Conservation (phyloP, 345 rosid species). For the Rhodamnia rubescens region DNA sequence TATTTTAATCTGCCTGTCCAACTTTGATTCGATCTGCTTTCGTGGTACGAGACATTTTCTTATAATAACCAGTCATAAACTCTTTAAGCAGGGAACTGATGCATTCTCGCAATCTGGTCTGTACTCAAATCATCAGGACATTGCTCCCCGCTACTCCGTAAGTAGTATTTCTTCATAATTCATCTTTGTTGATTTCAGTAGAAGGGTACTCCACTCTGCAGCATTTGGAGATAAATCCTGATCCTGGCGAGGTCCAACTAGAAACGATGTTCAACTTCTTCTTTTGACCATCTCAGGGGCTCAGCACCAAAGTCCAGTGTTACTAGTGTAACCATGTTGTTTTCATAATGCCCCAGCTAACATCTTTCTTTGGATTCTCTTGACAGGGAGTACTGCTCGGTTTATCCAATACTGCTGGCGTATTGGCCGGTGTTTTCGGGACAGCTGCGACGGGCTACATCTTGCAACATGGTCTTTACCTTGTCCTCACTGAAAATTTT, state of each 20-base stretch:
- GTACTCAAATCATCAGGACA: conserved; percentile 93
- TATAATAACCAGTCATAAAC: background rate
- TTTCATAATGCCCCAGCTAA: background rate
- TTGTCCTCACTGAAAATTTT: background rate
- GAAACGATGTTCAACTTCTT: background rate
- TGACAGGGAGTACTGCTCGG: conserved; percentile 86
- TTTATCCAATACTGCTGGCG: conserved; percentile 90
- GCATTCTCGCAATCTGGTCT: conserved; percentile 96
- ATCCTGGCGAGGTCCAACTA: background rate
- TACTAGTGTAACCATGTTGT: background rate
- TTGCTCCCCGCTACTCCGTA: conserved; percentile 92
- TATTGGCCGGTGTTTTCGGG: conserved; percentile 88
- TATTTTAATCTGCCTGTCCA: background rate
- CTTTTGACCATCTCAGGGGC: background rate
- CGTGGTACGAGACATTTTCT: background rate
- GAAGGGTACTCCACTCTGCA: background rate
- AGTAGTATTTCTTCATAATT: conserved; percentile 11
- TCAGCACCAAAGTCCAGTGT: background rate
- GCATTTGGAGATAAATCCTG: background rate
- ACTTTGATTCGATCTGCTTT: background rate
- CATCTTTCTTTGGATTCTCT: background rate
- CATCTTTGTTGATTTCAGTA: background rate
- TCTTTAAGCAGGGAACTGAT: conserved; percentile 52
- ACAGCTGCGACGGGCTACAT: conserved; percentile 94
- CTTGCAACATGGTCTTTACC: conserved; percentile 65